These are phyloP conservation scores for Phialemoniopsis sp. DNA, from an alignment of 2,329 filamentous ascomycete genomes.

Conservation along the genomic window DNA sequence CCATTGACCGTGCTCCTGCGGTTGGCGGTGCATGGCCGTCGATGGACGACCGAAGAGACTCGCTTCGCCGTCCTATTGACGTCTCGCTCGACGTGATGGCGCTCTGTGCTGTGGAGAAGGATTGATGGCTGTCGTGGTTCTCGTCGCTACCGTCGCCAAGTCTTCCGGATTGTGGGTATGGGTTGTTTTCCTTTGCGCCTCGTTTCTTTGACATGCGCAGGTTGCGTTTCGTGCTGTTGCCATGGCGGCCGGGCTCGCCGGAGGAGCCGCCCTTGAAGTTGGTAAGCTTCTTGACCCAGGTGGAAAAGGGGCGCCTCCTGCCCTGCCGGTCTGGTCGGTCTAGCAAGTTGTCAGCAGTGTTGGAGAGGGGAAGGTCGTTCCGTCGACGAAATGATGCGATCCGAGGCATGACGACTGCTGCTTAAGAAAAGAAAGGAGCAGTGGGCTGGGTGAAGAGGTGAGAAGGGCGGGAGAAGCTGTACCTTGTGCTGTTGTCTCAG, in stretches of 20 bases:
- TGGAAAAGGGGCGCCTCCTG: conserved; percentile 81
- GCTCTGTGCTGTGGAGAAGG: conserved; percentile 52
- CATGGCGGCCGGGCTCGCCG: conserved; percentile 43
- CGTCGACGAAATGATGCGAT: background rate
- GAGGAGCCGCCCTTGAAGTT: conserved; percentile 73
- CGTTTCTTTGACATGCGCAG: conserved; percentile 53
- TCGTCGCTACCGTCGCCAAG: conserved; percentile 27
- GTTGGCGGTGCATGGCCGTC: conserved; percentile 54
- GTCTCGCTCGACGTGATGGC: conserved; percentile 41
- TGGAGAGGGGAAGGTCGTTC: background rate
- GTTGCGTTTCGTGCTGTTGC: conserved; percentile 33
- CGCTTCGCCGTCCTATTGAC: conserved; percentile 49
- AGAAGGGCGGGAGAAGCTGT: background rate
- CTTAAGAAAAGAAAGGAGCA: background rate
- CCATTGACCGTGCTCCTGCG: conserved; percentile 66
- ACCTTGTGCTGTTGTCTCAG: conserved; percentile 19
- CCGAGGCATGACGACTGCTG: too few relatives aligned
- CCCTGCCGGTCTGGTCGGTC: conserved; percentile 59
- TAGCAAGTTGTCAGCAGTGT: conserved; percentile 35
- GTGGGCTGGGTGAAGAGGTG: conserved; percentile 2
- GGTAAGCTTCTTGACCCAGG: conserved; percentile 90
- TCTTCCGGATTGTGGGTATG: conserved; percentile 80
- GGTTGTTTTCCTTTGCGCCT: conserved; percentile 71
- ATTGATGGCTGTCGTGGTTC: conserved; percentile 43
- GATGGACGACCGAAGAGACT: conserved; percentile 56